A percentile compares a stretch with the other conserved stretches of the same genome.
phyloP scores from a whole-genome alignment of 2,329 filamentous ascomycete species.

The Diaporthe humulicola region DNA sequence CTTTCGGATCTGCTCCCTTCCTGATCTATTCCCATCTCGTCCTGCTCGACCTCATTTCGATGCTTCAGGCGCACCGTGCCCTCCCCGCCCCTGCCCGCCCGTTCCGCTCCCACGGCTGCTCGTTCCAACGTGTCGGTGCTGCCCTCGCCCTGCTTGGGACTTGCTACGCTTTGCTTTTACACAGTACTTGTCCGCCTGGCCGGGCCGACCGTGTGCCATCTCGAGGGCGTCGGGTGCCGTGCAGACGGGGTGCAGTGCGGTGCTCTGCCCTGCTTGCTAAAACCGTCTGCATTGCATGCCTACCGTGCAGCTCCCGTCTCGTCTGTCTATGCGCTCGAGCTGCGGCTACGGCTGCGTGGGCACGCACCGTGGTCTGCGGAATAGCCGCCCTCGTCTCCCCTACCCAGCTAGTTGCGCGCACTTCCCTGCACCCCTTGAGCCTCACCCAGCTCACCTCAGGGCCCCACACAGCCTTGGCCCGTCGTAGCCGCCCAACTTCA shows the following conservation, averaged over 20 bases:
- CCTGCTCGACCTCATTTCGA: not conserved
- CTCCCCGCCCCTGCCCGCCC: not conserved
- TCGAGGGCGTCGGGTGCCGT: not conserved
- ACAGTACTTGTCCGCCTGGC: not conserved
- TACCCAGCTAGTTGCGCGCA: constrained; percentile 22
- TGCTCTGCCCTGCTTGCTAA: not conserved
- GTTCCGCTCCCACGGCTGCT: constrained; percentile 30
- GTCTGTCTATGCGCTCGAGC: not conserved
- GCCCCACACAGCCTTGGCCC: constrained; percentile 44
- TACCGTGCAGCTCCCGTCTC: not conserved
- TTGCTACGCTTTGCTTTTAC: not conserved
- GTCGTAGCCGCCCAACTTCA: constrained; percentile 62
- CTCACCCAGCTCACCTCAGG: constrained; percentile 27
- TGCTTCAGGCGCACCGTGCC: constrained; percentile 5
- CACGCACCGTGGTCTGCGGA: constrained; percentile 4
- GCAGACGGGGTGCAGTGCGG: not conserved
- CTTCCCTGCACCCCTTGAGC: constrained; percentile 30
- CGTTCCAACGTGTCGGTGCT: constrained; percentile 34
- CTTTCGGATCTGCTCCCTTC: constrained; percentile 23
- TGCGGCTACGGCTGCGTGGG: constrained; percentile 24
- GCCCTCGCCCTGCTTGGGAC: not conserved
- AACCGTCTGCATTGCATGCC: not conserved
- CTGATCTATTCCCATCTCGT: constrained; percentile 28
- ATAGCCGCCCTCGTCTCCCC: constrained; percentile 37
- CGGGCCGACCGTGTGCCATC: not conserved